Evolutionary conservation across 106 monocot genomes (phyloP).

Genomic region (Dactylorhiza incarnata): DNA sequence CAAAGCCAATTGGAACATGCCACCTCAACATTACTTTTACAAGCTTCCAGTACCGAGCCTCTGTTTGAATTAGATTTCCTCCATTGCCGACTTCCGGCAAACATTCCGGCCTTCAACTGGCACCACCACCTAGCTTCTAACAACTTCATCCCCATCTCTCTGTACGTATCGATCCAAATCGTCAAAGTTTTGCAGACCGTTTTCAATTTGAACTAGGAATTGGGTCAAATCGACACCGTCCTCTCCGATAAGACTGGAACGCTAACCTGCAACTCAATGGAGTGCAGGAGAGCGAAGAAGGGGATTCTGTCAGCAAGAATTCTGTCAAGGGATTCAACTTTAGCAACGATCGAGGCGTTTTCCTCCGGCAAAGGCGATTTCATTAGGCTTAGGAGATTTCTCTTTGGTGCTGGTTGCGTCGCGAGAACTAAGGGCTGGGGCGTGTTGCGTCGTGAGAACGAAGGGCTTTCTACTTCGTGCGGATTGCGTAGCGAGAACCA

Average conservation of each 20-base stretch:
- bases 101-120: conserved; percentile 31
- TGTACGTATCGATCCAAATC: conserved; percentile 82
- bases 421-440: too few relatives aligned
- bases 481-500: too few relatives aligned
- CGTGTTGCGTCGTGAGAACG: too few relatives aligned
- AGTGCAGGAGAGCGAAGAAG: conserved; percentile 35
- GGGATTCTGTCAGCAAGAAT: conserved; percentile 1
- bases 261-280: conserved; percentile 80
- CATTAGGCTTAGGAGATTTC: too few relatives aligned
- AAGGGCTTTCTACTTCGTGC: too few relatives aligned
- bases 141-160: conserved; percentile 86
- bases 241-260: conserved; percentile 88
- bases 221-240: conserved; percentile 77
- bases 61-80: too few relatives aligned
- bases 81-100: conserved; percentile 71
- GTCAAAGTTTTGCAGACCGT: conserved; percentile 69
- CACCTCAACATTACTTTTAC: too few relatives aligned
- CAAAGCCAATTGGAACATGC: too few relatives aligned
- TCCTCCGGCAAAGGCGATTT: too few relatives aligned
- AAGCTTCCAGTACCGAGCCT: too few relatives aligned
- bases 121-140: conserved; percentile 30
- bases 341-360: conserved; percentile 49
- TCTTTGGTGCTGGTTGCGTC: too few relatives aligned
- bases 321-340: conserved; percentile 80
- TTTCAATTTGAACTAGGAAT: conserved; percentile 82